Base-by-base conservation (phyloP, 495 filamentous ascomycete genomes). In the Hyaloscypha hepaticicola region DNA sequence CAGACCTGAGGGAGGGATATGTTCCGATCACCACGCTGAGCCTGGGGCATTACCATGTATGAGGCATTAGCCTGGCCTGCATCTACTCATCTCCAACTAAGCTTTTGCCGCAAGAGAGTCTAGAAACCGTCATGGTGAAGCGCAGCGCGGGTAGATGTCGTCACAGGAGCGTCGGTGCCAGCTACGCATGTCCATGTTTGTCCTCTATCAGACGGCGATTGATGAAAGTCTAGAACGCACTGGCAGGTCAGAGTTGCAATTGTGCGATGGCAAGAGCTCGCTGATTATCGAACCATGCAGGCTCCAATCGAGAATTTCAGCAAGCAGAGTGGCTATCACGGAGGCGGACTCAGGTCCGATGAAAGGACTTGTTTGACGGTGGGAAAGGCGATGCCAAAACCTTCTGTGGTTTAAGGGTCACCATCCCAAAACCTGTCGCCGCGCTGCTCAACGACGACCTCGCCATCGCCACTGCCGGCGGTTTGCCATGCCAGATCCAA, bases 331-430 rank as follows among this genome's bases (percentile, higher is more conserved):
- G 53, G 24, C 14, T 48, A 29, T 56, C 12, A 51, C 61, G 61
- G 61, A 64, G 21, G 12, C 61, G 61, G 61, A 7, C 52, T 29
- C 25, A 28, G 22, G 24, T 64, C 61, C 61, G 61, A 63, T 21
- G 50, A 26, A 26, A 45, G 0, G 11, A 45, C 38, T 28, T 31
- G 8, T 56, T 24, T 1, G 19, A 31, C 41, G 12, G 22, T 55
- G 28, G 4, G 9, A 53, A 14, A 27, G 41, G 28, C 41, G 61
- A 64, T 64, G 52, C 61, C 38, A 31, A 57, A 48, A 31, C 4
- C 57, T 57, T 50, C 21, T 58, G 28, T 29, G 38, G 38, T 58
- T 51, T 25, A 58, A 63, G 33, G 31, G 38, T 51, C 53, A 33
- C 22, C 27, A 50, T 29, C 61, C 34, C 27, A 5, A 58, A 29